Evolutionary conservation across 2,329 filamentous ascomycete genomes (phyloP).

Genomic region (Talaromyces pinophilus): DNA sequence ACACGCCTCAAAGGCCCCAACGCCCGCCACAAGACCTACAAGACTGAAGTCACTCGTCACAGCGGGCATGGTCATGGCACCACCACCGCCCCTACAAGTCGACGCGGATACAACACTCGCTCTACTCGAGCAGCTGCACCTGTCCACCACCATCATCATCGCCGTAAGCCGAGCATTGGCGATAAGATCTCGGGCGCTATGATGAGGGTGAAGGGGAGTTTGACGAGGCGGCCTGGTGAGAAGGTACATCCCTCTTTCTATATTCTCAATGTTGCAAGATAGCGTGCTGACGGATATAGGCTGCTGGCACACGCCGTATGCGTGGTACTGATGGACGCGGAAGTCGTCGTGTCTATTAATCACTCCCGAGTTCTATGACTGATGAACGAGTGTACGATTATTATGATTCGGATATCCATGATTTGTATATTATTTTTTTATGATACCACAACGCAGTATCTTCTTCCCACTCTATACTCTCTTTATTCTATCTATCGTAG

Average conservation of each 20-base stretch:
- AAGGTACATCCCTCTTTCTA: constrained; percentile 55
- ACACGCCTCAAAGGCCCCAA: constrained; percentile 53
- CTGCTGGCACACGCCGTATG: constrained; percentile 72
- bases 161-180: constrained; percentile 66
- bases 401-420: not conserved
- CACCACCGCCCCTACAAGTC: constrained; percentile 44
- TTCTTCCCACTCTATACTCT: not conserved
- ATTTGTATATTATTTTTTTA: not conserved
- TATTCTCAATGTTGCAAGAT: not conserved
- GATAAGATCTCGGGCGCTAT: constrained; percentile 79
- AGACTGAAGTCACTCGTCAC: constrained; percentile 29
- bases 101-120: constrained; percentile 28
- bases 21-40: constrained; percentile 37
- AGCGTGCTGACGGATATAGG: constrained; percentile 46
- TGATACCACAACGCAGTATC: constrained; percentile 9
- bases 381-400: constrained; percentile 10
- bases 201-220: constrained; percentile 68
- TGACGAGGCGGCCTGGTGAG: constrained; percentile 68
- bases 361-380: not conserved
- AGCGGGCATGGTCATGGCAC: constrained; percentile 30
- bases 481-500: not conserved
- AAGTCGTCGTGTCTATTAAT: constrained; percentile 29
- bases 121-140: constrained; percentile 47
- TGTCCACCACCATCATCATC: constrained; percentile 65
- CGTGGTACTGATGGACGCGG: constrained; percentile 71